Base-by-base conservation (phyloP, 1,284 basidiomycete species). In the Leucocoprinus gongylophorus region DNA sequence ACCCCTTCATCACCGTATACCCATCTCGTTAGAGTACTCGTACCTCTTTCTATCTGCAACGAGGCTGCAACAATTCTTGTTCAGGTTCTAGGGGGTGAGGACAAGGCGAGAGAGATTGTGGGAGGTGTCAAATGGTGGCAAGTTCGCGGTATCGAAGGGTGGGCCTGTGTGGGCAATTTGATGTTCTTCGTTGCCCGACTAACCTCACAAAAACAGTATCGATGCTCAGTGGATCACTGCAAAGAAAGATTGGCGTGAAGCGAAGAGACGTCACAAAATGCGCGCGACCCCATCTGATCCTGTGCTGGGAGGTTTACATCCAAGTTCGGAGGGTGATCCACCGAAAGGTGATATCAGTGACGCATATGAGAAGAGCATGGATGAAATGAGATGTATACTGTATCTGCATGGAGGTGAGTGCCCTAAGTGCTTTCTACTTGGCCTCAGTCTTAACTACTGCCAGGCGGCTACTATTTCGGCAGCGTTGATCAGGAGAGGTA, bases 101-200 rank as follows among this genome's bases (percentile, higher is more conserved):
- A 87, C 29, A 72, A 76, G 48, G 81, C 89, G 8, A 80, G 81
- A 58, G 79, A 78, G 50, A 65, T 94, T 23, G 84, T 94, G 1
- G 95, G 95, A 15, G 95, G 95, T 1, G 83, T 83, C 6, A 93
- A 93, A 62, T 98, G 95, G 94, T 98, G 95, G 95, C 94, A 95
- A 66, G 88, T 93, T 17, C 82, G 91, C 32, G 84, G 86, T n/a
- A 66, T 81, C 54, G 71, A 73, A 63, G 91, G 77, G 88, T 92
- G 59, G 50, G 74, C 56, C 42, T 43, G 41, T 29, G 21, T 18
- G 28, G 32, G 28, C 8, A 21, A 15, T 15, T 30, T 49, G 23
- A 42, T 28, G 32, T 12, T 2, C 35, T 50, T 13, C 15, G 30
- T 32, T 23, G n/a, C n/a, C n/a, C 47, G 13, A 42, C 18, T 30